Evolutionary conservation across 371 early-diverging fungal genomes (phyloP).

Genomic region (Mucor lusitanicus): DNA sequence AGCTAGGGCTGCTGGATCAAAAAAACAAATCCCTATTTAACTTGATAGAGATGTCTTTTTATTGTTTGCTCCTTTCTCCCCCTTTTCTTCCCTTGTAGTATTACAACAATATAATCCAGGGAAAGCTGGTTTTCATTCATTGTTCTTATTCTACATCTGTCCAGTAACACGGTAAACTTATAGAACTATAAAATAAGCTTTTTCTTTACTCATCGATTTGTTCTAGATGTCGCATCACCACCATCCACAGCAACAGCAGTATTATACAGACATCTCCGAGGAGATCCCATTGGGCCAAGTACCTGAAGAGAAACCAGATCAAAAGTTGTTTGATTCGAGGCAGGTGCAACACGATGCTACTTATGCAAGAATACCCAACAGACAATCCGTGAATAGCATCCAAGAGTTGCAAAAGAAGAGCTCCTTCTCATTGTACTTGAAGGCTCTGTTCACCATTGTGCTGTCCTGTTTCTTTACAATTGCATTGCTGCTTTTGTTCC

Average conservation of each 20-base stretch:
- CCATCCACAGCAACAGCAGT: neutral
- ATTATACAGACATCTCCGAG: neutral
- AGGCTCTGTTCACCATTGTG: constrained; percentile 8
- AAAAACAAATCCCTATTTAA: neutral
- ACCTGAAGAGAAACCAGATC: neutral
- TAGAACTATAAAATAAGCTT: constrained; percentile 8
- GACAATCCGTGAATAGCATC: neutral
- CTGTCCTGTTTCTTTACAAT: constrained; percentile 9
- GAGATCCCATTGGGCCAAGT: neutral
- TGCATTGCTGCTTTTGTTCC: constrained; percentile 14
- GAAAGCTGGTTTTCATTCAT: neutral
- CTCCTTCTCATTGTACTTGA: neutral
- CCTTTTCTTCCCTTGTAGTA: neutral
- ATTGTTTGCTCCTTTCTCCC: neutral
- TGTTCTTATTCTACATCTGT: neutral
- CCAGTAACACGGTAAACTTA: neutral
- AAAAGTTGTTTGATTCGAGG: neutral
- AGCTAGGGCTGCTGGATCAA: neutral
- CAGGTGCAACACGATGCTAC: neutral
- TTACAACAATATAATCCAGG: neutral
- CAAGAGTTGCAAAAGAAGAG: neutral
- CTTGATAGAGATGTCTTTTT: neutral
- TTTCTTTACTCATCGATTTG: constrained; percentile 4
- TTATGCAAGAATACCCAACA: neutral
- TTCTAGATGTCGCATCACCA: neutral